Percentiles rank a stretch among this genome's conserved stretches.
Conservation (phyloP, 306 rosid genomes). For the Potentilla sterilis region DNA sequence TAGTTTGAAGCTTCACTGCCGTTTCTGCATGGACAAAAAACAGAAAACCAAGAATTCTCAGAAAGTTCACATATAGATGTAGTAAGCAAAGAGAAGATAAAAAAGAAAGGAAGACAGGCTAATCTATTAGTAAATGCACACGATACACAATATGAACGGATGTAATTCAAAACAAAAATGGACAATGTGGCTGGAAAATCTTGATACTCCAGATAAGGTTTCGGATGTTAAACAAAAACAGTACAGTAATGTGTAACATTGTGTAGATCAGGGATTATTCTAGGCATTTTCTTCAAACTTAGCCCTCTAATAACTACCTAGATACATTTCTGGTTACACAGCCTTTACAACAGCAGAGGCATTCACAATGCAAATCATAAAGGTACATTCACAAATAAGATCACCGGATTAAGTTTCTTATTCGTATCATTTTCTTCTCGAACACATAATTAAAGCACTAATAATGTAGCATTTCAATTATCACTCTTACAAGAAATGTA, state of each 20-base stretch:
- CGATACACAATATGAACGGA: not conserved
- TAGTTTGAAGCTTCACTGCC: conserved; percentile 73
- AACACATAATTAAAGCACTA: not conserved
- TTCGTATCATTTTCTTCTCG: not conserved
- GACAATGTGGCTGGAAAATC: not conserved
- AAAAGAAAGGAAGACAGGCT: not conserved
- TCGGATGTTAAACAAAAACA: not conserved
- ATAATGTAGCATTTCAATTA: not conserved
- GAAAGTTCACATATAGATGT: not conserved
- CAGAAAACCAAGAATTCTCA: conserved; percentile 15
- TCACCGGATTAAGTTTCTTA: not conserved
- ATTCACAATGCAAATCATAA: not conserved
- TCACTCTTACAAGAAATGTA: not conserved
- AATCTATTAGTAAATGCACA: not conserved
- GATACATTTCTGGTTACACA: not conserved
- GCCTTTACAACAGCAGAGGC: not conserved
- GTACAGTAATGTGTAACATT: not conserved
- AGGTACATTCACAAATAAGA: not conserved
- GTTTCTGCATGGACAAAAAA: conserved; percentile 62
- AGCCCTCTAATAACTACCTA: not conserved
- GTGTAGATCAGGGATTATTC: not conserved
- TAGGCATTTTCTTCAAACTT: not conserved
- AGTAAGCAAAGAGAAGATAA: not conserved
- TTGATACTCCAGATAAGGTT: not conserved
- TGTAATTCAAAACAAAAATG: not conserved